These are phyloP conservation scores for Tulasnella sp. DNA, from an alignment of 768 basidiomycete species.

Conservation along the genomic window DNA sequence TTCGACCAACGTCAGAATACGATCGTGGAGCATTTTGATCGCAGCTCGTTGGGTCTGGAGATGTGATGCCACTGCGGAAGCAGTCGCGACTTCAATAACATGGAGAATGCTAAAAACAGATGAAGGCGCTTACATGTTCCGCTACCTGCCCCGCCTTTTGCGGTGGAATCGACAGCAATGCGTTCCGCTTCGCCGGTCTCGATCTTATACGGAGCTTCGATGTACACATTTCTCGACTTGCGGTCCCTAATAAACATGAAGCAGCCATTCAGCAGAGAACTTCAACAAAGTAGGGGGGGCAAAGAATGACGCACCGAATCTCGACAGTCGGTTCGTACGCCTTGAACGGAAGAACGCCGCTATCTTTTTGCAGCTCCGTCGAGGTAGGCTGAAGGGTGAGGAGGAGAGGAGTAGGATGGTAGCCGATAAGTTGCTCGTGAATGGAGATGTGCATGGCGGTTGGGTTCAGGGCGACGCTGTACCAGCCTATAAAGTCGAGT, in stretches of 20 bases:
- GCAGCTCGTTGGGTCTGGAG: constrained; percentile 89
- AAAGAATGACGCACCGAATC: constrained; percentile 36
- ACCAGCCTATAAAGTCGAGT: constrained; percentile 97
- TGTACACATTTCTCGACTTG: constrained; percentile 66
- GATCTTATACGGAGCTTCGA: constrained; percentile 78
- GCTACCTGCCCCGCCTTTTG: constrained; percentile 73
- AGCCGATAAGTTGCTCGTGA: constrained; percentile 83
- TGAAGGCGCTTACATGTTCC: constrained; percentile 57
- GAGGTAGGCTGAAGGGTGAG: constrained; percentile 46
- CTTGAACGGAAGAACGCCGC: constrained; percentile 77
- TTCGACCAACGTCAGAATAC: constrained; percentile 75
- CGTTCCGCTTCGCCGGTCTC: constrained; percentile 98
- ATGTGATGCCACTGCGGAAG: constrained; percentile 70
- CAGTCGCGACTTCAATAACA: neutral
- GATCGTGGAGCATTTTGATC: constrained; percentile 92
- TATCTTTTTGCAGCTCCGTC: neutral
- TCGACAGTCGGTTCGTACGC: constrained; percentile 92
- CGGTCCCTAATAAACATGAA: constrained; percentile 42
- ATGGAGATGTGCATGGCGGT: constrained; percentile 68
- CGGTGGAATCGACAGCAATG: constrained; percentile 95
- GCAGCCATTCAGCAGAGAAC: neutral
- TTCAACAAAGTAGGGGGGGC: neutral
- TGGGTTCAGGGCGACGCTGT: constrained; percentile 73
- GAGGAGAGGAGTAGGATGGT: constrained; percentile 84
- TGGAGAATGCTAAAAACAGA: neutral